Percentiles rank a stretch among this genome's conserved stretches.
These are phyloP conservation scores for Alternaria rosae DNA, from an alignment of 2,329 filamentous ascomycete species.

Conservation along the genomic window DNA sequence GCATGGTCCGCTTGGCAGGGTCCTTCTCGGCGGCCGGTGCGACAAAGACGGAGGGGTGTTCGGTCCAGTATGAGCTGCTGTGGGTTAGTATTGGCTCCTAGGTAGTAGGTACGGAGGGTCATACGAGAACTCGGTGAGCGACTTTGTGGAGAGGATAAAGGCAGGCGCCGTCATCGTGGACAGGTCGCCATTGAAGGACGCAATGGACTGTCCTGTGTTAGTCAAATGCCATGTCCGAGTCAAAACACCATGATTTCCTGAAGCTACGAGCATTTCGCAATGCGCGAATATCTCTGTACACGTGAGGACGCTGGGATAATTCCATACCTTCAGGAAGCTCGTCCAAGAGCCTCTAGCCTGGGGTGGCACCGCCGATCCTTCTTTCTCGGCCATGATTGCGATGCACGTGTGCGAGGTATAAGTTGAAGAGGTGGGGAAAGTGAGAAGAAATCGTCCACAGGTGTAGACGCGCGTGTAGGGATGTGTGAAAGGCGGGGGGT, in stretches of 20 bases:
- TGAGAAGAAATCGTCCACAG: neutral
- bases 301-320: neutral
- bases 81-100: accelerated
- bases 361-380: conserved; percentile 57
- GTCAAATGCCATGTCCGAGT: neutral
- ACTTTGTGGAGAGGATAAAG: conserved; percentile 63
- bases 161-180: conserved; percentile 64
- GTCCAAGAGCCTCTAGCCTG: conserved; percentile 58
- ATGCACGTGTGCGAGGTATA: neutral
- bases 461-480: conserved; percentile 7
- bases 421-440: neutral
- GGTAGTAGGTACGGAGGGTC: accelerated
- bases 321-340: conserved; percentile 57
- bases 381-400: conserved; percentile 42
- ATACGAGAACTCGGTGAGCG: conserved; percentile 62
- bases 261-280: neutral
- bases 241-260: neutral
- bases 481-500: conserved; percentile 10
- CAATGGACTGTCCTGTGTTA: conserved; percentile 53
- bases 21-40: conserved; percentile 82
- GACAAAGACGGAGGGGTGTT: conserved; percentile 71
- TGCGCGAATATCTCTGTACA: neutral
- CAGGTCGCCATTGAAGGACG: conserved; percentile 64
- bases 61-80: conserved; percentile 60
- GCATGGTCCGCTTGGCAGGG: conserved; percentile 79